Conservation (phyloP, 2,329 filamentous ascomycete genomes). For the Diaporthe sp. region DNA sequence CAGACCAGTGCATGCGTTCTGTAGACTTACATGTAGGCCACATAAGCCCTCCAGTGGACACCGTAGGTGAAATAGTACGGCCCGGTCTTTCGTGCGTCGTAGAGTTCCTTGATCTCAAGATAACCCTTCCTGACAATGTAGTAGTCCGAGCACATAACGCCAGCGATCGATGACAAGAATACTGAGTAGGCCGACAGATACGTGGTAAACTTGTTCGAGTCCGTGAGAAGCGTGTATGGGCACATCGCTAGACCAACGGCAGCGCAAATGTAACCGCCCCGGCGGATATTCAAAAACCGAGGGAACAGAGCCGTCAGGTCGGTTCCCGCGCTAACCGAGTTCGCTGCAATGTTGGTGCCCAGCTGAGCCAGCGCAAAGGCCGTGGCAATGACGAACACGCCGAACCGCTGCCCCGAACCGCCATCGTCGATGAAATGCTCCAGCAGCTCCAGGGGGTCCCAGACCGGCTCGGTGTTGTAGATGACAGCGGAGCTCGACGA, state of each 20-base stretch:
- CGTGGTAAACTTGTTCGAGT: slow-evolving; percentile 87
- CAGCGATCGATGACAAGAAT: slow-evolving; percentile 93
- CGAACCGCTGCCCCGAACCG: slow-evolving; percentile 77
- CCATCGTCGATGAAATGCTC: slow-evolving; percentile 78
- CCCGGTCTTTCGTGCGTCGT: slow-evolving; percentile 75
- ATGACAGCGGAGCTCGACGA: slow-evolving; percentile 80
- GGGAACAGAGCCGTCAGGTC: slow-evolving; percentile 87
- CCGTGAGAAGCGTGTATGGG: slow-evolving; percentile 83
- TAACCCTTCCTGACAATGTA: slow-evolving; percentile 88
- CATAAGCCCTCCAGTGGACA: slow-evolving; percentile 87
- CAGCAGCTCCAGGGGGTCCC: slow-evolving; percentile 80
- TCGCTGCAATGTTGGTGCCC: slow-evolving; percentile 89
- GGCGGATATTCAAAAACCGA: slow-evolving; percentile 85
- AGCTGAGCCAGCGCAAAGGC: slow-evolving; percentile 85
- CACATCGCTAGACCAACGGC: slow-evolving; percentile 86
- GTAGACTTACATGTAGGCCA: slow-evolving; percentile 74
- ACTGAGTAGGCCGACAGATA: slow-evolving; percentile 94
- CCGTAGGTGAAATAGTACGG: slow-evolving; percentile 84
- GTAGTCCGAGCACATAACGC: slow-evolving; percentile 92
- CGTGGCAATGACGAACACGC: slow-evolving; percentile 79
- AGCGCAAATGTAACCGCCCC: slow-evolving; percentile 89
- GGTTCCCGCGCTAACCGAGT: slow-evolving; percentile 86
- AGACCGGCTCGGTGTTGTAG: slow-evolving; percentile 74
- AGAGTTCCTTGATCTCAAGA: slow-evolving; percentile 82
- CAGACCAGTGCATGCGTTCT: not conserved